Conservation (phyloP, 306 rosid genomes). For the Trichosanthes cucumerina region DNA sequence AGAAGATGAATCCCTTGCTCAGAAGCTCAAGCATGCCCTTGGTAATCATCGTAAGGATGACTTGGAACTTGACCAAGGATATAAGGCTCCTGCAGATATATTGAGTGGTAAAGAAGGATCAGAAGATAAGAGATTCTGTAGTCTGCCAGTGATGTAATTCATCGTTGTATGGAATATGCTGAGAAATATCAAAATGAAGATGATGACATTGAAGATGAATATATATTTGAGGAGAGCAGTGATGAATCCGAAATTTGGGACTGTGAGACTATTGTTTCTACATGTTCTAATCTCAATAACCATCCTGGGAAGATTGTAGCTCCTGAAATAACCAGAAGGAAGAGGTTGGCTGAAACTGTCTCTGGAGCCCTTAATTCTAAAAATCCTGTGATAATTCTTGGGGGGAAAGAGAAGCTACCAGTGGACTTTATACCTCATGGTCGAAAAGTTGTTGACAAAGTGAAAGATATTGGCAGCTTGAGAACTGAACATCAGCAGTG, state of each 20-base stretch:
- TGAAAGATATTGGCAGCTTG: conserved; percentile 22
- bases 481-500: conserved; percentile 47
- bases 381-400: conserved; percentile 46
- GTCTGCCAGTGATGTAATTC: conserved; percentile 49
- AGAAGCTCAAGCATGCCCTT: conserved; percentile 48
- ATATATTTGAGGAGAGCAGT: conserved; percentile 60
- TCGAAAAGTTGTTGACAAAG: conserved; percentile 43
- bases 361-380: conserved; percentile 39
- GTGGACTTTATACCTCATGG: conserved; percentile 54
- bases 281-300: conserved; percentile 74
- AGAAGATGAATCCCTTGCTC: conserved; percentile 55
- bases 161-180: conserved; percentile 65
- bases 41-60: conserved; percentile 28
- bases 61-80: conserved; percentile 34
- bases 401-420: conserved; percentile 76
- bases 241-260: conserved; percentile 90
- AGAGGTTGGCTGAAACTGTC: conserved; percentile 61
- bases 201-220: conserved; percentile 32
- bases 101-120: conserved; percentile 27
- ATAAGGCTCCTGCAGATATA: conserved; percentile 68
- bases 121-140: conserved; percentile 30
- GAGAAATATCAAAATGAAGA: conserved; percentile 63
- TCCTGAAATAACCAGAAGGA: conserved; percentile 51
- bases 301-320: conserved; percentile 75
- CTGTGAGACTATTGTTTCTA: conserved; percentile 81